Percentiles rank a stretch among this genome's conserved stretches.
These are phyloP conservation scores for Aspergillus campestris DNA, from an alignment of 495 filamentous ascomycete species.

Conservation along the genomic window DNA sequence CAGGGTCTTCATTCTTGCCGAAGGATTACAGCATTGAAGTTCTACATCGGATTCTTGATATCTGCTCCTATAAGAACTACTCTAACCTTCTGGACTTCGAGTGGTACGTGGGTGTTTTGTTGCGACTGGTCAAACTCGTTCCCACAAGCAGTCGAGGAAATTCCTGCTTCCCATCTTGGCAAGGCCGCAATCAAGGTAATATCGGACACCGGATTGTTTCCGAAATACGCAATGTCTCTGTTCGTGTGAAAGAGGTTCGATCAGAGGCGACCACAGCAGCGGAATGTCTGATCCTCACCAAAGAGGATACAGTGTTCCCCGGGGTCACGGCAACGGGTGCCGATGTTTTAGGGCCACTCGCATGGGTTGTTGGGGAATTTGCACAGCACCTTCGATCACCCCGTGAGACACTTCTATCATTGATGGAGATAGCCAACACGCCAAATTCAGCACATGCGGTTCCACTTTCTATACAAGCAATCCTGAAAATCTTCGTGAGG, in stretches of 20 bases:
- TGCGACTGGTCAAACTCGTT: slow-evolving; percentile 68
- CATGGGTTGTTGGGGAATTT: slow-evolving; percentile 87
- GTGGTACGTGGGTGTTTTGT: slow-evolving; percentile 86
- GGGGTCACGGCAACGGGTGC: slow-evolving; percentile 36
- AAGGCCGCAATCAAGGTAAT: slow-evolving; percentile 1
- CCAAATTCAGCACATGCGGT: slow-evolving; percentile 56
- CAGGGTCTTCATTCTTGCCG: slow-evolving; percentile 44
- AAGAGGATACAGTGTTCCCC: slow-evolving; percentile 39
- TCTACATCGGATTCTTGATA: slow-evolving; percentile 69
- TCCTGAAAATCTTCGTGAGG: slow-evolving; percentile 72
- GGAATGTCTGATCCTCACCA: slow-evolving; percentile 56
- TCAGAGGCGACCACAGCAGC: slow-evolving; percentile 73
- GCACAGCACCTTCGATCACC: slow-evolving; percentile 57
- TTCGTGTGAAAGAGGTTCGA: slow-evolving; percentile 80
- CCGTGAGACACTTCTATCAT: slow-evolving; percentile 55
- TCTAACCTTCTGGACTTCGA: slow-evolving; percentile 81
- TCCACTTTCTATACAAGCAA: slow-evolving; percentile 73
- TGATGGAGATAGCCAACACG: slow-evolving; percentile 57
- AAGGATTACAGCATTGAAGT: slow-evolving; percentile 76
- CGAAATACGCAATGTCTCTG: slow-evolving; percentile 79
- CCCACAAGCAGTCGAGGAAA: slow-evolving; percentile 19
- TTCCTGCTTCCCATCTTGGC: not conserved
- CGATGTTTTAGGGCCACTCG: slow-evolving; percentile 60
- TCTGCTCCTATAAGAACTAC: slow-evolving; percentile 90
- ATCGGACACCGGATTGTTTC: slow-evolving; percentile 66